These are phyloP conservation scores for Gossypium laxum DNA, from an alignment of 441 rosid species.

Conservation along the genomic window DNA sequence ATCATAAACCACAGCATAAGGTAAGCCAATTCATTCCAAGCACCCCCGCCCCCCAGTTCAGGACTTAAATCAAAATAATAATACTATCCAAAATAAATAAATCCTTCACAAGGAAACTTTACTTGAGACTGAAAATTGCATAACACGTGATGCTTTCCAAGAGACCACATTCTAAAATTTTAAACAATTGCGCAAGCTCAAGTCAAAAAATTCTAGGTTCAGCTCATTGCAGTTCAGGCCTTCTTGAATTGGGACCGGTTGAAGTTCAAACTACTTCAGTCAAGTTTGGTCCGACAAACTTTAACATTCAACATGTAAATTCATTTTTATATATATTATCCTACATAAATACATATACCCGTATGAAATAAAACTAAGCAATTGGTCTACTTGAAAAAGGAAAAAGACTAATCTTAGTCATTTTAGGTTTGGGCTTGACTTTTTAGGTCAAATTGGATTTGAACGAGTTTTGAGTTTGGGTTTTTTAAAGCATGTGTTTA, in stretches of 20 bases:
- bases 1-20: not conserved
- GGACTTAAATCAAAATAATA: not conserved
- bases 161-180: not conserved
- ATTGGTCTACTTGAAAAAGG: not conserved
- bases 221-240: not conserved
- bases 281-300: not conserved
- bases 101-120: not conserved
- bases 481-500: not conserved
- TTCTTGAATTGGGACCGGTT: not conserved
- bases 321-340: not conserved
- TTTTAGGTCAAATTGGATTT: not conserved
- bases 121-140: not conserved
- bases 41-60: not conserved
- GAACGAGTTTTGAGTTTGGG: not conserved
- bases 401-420: not conserved
- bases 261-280: not conserved
- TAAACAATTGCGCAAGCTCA: not conserved
- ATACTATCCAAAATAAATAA: not conserved
- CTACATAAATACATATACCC: not conserved
- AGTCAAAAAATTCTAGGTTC: not conserved
- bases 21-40: not conserved
- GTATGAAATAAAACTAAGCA: not conserved
- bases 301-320: not conserved
- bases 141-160: not conserved
- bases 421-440: not conserved